Conservation (phyloP, 495 filamentous ascomycete genomes). For the Chaetomium fimeti region DNA sequence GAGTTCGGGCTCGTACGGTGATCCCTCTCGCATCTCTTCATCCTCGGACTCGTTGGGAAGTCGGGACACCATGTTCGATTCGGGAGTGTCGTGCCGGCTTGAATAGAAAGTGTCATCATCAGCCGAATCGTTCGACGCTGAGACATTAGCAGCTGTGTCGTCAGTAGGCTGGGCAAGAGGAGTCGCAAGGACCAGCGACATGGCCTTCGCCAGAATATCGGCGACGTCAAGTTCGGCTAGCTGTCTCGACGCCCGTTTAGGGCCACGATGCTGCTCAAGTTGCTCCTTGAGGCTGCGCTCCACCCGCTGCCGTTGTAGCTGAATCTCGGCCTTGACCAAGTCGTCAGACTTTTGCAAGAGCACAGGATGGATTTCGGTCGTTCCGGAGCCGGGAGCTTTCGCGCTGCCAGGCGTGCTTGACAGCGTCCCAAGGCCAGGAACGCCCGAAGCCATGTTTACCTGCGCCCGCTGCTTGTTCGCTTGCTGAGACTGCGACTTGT, state of each 20-base stretch:
- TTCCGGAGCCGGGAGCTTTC: slow-evolving; percentile 38
- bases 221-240: slow-evolving; percentile 72
- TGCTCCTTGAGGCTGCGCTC: slow-evolving; percentile 76
- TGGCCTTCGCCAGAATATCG: slow-evolving; percentile 68
- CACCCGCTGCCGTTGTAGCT: slow-evolving; percentile 73
- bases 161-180: slow-evolving; percentile 49
- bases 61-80: slow-evolving; percentile 43
- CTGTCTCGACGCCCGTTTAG: slow-evolving; percentile 55
- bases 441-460: slow-evolving; percentile 22
- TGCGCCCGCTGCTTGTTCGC: slow-evolving; percentile 39
- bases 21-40: slow-evolving; percentile 42
- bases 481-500: slow-evolving; percentile 42
- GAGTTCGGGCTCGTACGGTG: slow-evolving; percentile 37
- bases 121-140: slow-evolving; percentile 71
- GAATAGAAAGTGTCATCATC: slow-evolving; percentile 96
- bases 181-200: slow-evolving; percentile 59
- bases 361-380: slow-evolving; percentile 68
- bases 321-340: slow-evolving; percentile 76
- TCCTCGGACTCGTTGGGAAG: slow-evolving; percentile 46
- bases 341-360: slow-evolving; percentile 82
- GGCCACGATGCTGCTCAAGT: slow-evolving; percentile 61
- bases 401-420: slow-evolving; percentile 25
- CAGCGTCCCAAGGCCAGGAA: slow-evolving; percentile 33
- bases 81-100: slow-evolving; percentile 62
- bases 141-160: slow-evolving; percentile 57